These are phyloP conservation scores for Hansenula sp. DNA, from an alignment of 1,139 yeast species.

Conservation along the genomic window DNA sequence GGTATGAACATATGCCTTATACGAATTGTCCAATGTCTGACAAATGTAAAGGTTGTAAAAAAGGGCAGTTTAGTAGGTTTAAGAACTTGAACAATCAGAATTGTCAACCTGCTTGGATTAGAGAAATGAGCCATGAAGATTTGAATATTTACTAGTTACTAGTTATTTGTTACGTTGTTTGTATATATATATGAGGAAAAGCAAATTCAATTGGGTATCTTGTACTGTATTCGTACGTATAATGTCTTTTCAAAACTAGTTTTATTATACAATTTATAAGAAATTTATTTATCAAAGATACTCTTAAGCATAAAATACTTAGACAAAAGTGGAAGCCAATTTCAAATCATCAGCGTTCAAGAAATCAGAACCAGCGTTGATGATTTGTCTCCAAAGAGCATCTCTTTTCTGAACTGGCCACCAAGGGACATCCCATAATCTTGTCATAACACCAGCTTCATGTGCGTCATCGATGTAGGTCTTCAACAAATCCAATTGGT, in stretches of 20 bases:
- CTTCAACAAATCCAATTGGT: constrained; percentile 28
- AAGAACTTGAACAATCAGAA: constrained; percentile 54
- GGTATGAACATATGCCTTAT: constrained; percentile 73
- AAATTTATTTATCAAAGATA: no score
- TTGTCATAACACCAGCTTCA: constrained; percentile 31
- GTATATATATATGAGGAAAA: no score
- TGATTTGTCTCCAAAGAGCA: constrained; percentile 36
- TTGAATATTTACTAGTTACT: constrained; percentile 9
- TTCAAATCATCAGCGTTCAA: constrained; percentile 46
- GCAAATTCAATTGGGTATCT: no score
- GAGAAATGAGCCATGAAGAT: constrained; percentile 43
- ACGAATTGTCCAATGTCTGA: constrained; percentile 59
- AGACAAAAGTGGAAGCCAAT: constrained; percentile 15
- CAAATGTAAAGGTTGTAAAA: constrained; percentile 38
- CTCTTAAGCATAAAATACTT: no score
- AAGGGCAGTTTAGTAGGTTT: constrained; percentile 44
- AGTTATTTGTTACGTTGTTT: no score
- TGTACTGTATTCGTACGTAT: no score
- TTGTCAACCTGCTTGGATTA: constrained; percentile 73
- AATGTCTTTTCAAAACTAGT: no score
- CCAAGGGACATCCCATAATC: constrained; percentile 51
- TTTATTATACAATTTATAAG: no score
- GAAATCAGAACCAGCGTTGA: constrained; percentile 36
- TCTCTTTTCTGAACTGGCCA: constrained; percentile 42
- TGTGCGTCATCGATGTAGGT: constrained; percentile 34